Evolutionary conservation across 1,284 basidiomycete genomes (phyloP).

Genomic region (Trichosporon ovoides): DNA sequence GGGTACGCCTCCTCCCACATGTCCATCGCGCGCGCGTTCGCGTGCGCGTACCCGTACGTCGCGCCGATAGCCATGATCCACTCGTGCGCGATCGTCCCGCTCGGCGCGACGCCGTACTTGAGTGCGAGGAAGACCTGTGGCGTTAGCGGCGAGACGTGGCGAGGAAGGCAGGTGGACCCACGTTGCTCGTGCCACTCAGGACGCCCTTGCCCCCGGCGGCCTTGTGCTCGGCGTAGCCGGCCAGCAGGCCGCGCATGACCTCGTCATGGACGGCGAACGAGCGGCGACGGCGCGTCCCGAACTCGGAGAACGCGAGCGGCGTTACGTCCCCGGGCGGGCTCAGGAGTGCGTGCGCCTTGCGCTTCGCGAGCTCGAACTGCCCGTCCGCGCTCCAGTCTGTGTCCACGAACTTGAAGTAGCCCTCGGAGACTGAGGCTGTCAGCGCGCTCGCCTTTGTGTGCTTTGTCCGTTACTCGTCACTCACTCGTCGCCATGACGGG

Average conservation of each 20-base stretch:
- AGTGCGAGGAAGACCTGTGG: constrained; percentile 72
- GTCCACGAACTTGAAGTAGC: constrained; percentile 58
- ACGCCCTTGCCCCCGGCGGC: constrained; percentile 41
- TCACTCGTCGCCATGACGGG: constrained; percentile 84
- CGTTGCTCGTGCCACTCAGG: constrained; percentile 82
- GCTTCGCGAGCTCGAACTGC: constrained; percentile 65
- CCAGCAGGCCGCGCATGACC: constrained; percentile 65
- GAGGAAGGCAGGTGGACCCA: too few species aligned
- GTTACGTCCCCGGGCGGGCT: constrained; percentile 44
- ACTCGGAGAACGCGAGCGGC: constrained; percentile 79
- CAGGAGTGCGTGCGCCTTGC: constrained; percentile 67
- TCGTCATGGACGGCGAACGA: constrained; percentile 74
- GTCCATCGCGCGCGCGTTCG: constrained; percentile 67
- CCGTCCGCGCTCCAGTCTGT: constrained; percentile 78
- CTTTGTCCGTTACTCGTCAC: too few species aligned
- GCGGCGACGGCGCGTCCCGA: constrained; percentile 83
- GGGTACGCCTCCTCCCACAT: constrained; percentile 79
- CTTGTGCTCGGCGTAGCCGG: constrained; percentile 57
- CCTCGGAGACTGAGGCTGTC: constrained; percentile 40
- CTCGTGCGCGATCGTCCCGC: constrained; percentile 88
- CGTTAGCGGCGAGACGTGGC: too few species aligned
- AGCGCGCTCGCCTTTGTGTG: too few species aligned
- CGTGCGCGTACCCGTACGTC: constrained; percentile 68
- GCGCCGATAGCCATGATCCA: constrained; percentile 95
- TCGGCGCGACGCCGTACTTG: constrained; percentile 62